Base-by-base conservation (phyloP, 2,329 filamentous ascomycete species). In the Bipolaris bicolor region DNA sequence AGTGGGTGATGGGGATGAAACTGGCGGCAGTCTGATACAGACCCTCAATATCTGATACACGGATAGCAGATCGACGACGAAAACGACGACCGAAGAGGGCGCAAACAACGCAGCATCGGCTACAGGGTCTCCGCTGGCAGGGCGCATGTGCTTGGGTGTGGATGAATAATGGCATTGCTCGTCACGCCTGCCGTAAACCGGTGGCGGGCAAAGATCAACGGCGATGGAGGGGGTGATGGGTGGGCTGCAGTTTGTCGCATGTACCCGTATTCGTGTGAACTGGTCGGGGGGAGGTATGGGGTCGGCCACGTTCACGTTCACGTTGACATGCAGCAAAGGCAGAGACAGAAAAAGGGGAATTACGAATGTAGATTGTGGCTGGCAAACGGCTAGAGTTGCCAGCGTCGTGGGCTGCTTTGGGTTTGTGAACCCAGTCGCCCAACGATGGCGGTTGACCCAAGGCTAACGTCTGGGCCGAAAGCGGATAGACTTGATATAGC, bases 1-100 rank as follows among this genome's bases (percentile, higher is more conserved):
- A 64, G 63, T 65, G 63, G 65, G 65, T 57, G 66, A 65, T 69
- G 45, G 60, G 70, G 61, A 55, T 74, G 73, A 75, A 76, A 76
- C 73, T 70, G 55, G 65, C 65, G 69, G 58, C 52, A 62, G 33
- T 64, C 66, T 75, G 72, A 74, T 67, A 76, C 73, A 58, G 57
- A 60, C 49, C 48, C 60, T 57, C 55, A 29, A 59, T 63, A 65
- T 73, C 70, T 74, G 71, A 74, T 60, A 70, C 71, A 67, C 58
- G 62, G 62, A 65, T 64, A 67, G 70, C 55, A 66, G 71, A 75
- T 72, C 70, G 58, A 45, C 55, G 11, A 33, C 31, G 36, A 49
- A 45, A 10, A 26, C 16, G 26, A 45, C 24, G 26, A n/a, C 24
- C 13, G n/a, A 49, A 49, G 26, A 29, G 26, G 24, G 45, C 50